Evolutionary conservation across 345 rosid species (phyloP).

Genomic region (Mallotus nudiflorus): DNA sequence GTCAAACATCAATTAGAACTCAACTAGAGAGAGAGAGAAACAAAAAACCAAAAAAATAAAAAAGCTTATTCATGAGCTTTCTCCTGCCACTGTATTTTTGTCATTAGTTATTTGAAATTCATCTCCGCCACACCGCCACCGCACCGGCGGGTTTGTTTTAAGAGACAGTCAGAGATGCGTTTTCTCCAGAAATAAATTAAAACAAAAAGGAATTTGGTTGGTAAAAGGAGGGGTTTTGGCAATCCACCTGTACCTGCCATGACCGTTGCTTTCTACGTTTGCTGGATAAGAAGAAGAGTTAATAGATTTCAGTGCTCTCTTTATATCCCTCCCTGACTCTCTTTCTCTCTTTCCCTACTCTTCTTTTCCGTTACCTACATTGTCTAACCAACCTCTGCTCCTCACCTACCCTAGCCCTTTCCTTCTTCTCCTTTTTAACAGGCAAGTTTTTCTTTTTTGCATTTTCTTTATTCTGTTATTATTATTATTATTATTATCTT

Average conservation of each 20-base stretch:
- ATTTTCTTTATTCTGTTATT: neutral
- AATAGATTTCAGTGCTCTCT: conserved; percentile 13
- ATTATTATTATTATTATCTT: too few relatives aligned
- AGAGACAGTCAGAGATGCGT: too few relatives aligned
- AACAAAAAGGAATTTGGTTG: neutral
- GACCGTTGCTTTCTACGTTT: conserved; percentile 28
- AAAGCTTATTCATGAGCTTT: neutral
- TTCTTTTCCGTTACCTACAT: conserved; percentile 28
- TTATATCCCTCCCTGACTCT: conserved; percentile 14
- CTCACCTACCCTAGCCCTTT: conserved; percentile 29
- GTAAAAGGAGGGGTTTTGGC: too few relatives aligned
- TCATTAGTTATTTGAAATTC: neutral
- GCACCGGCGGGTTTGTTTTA: neutral
- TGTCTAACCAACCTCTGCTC: conserved; percentile 19
- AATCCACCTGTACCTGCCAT: conserved; percentile 25
- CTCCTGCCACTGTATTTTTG: neutral
- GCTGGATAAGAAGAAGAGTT: conserved; percentile 25
- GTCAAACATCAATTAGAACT: neutral
- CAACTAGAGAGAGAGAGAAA: too few relatives aligned
- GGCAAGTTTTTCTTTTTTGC: conserved; percentile 20
- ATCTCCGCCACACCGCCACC: neutral
- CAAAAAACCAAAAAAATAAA: neutral
- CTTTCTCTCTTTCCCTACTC: too few relatives aligned
- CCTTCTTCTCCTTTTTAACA: conserved; percentile 1
- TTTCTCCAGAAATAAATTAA: neutral